Percentiles rank a stretch among this genome's conserved stretches.
These are phyloP conservation scores for Helianthus tuberosus DNA, from an alignment of 129 eudicot genomes.

Conservation along the genomic window DNA sequence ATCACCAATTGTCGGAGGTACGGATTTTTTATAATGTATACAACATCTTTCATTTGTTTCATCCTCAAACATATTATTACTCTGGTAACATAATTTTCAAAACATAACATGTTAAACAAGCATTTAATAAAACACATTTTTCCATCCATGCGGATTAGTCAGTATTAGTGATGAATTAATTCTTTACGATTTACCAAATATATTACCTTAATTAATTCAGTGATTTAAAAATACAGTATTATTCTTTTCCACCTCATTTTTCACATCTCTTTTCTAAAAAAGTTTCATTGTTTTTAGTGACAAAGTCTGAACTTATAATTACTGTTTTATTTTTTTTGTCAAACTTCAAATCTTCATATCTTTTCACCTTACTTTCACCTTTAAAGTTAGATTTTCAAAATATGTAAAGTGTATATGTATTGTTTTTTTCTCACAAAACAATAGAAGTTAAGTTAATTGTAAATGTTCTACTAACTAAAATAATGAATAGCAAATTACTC, in stretches of 20 bases:
- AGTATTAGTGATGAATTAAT: not conserved
- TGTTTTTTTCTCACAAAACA: not conserved
- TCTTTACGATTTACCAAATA: not conserved
- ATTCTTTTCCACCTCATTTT: not conserved
- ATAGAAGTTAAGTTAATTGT: not conserved
- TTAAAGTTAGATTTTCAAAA: not conserved
- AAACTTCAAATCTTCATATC: not conserved
- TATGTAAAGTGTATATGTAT: not conserved
- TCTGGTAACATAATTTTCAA: not conserved
- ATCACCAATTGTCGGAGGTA: constrained; percentile 62
- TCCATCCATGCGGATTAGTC: not conserved
- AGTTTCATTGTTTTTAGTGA: not conserved
- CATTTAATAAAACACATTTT: not conserved
- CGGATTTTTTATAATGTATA: not conserved
- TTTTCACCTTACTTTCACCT: not conserved
- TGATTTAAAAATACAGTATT: not conserved
- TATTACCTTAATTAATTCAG: not conserved
- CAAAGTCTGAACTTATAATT: not conserved
- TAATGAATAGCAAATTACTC: not conserved
- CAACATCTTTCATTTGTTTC: not conserved
- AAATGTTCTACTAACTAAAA: not conserved
- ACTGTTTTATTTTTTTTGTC: not conserved
- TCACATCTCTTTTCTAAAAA: not conserved
- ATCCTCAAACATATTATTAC: not conserved
- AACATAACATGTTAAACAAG: not conserved